Percentiles rank a stretch among this genome's conserved stretches.
phyloP scores from a whole-genome alignment of 352 stramenopile genomes.

The Globisporangium splendens region DNA sequence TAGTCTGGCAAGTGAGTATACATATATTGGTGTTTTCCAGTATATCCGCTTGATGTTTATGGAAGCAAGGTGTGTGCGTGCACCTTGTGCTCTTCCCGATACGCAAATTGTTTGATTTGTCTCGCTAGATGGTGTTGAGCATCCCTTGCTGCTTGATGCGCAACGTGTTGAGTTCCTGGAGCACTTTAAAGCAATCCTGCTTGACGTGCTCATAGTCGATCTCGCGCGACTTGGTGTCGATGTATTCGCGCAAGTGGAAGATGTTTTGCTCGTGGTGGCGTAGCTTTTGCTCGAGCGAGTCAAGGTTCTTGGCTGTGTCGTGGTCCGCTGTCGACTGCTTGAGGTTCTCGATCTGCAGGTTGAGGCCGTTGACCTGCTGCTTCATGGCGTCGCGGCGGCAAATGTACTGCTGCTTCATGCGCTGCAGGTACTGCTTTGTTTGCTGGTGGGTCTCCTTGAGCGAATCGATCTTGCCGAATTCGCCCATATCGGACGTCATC shows the following conservation, averaged over 20 bases:
- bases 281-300: slow-evolving; percentile 88
- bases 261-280: slow-evolving; percentile 92
- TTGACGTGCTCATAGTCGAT: slow-evolving; percentile 89
- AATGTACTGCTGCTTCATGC: slow-evolving; percentile 83
- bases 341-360: slow-evolving; percentile 65
- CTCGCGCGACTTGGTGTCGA: slow-evolving; percentile 85
- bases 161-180: slow-evolving; percentile 75
- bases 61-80: background rate
- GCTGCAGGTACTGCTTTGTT: slow-evolving; percentile 75
- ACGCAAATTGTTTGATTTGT: background rate
- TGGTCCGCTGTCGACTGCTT: slow-evolving; percentile 71
- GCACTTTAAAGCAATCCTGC: slow-evolving; percentile 69
- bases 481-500: slow-evolving; percentile 85
- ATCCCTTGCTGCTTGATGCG: slow-evolving; percentile 52
- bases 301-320: slow-evolving; percentile 76
- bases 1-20: background rate
- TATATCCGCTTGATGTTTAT: background rate
- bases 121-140: slow-evolving; percentile 18
- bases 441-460: slow-evolving; percentile 75
- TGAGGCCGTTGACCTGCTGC: slow-evolving; percentile 70
- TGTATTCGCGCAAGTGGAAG: slow-evolving; percentile 88
- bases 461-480: slow-evolving; percentile 87
- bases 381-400: slow-evolving; percentile 81
- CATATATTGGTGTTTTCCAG: background rate
- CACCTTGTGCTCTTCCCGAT: too few relatives aligned